These are phyloP conservation scores for Singerocomus inundabilis DNA, from an alignment of 1,284 basidiomycete species.

Conservation along the genomic window DNA sequence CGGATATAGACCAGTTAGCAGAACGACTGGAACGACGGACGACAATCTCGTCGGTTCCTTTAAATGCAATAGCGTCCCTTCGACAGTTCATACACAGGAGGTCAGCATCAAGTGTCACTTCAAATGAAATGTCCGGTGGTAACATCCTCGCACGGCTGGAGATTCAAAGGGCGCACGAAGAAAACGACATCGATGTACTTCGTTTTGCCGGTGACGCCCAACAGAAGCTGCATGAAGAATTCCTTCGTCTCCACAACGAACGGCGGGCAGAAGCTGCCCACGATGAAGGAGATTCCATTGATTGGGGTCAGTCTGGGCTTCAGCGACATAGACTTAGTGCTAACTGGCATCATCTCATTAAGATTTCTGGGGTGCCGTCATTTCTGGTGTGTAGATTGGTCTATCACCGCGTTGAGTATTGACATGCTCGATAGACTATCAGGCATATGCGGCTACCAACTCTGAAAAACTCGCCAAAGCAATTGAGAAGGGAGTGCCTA, in stretches of 20 bases:
- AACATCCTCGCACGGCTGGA: slow-evolving; percentile 45
- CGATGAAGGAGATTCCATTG: slow-evolving; percentile 46
- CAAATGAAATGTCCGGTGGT: slow-evolving; percentile 43
- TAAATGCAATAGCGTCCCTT: slow-evolving; percentile 25
- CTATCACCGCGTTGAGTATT: slow-evolving; percentile 1
- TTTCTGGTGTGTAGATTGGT: slow-evolving; percentile 58
- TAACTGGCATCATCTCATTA: slow-evolving; percentile 18
- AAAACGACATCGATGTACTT: slow-evolving; percentile 27
- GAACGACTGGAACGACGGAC: slow-evolving; percentile 26
- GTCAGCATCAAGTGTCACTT: slow-evolving; percentile 60
- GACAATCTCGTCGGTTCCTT: slow-evolving; percentile 31
- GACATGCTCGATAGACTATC: slow-evolving; percentile 62
- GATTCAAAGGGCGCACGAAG: slow-evolving; percentile 41
- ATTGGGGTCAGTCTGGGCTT: slow-evolving; percentile 63
- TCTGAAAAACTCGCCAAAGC: slow-evolving; percentile 83
- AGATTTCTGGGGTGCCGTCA: slow-evolving; percentile 97
- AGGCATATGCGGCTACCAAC: slow-evolving; percentile 73
- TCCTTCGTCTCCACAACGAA: slow-evolving; percentile 57
- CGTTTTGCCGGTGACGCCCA: slow-evolving; percentile 62
- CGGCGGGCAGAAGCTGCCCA: slow-evolving; percentile 41
- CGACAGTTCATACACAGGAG: slow-evolving; percentile 50
- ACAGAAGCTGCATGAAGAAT: slow-evolving; percentile 68
- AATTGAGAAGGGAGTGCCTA: slow-evolving; percentile 91
- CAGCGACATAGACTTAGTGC: not conserved
- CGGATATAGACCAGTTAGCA: slow-evolving; percentile 13